Evolutionary conservation across 768 basidiomycete genomes (phyloP).

Genomic region (Lenzites betulinus): DNA sequence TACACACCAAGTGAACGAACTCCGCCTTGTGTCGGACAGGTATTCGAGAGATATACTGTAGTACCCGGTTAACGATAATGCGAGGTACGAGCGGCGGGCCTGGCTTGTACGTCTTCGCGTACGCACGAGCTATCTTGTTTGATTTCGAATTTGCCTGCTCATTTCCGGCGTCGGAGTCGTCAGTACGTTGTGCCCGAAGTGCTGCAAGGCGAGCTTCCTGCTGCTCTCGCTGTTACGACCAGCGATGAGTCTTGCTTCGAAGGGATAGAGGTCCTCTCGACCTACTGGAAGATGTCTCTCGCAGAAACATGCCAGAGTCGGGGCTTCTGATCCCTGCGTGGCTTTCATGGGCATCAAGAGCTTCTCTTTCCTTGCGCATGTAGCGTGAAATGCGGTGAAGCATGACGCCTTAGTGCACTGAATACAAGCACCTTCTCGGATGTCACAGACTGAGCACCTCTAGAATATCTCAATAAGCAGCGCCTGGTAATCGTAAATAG

Average conservation of each 20-base stretch:
- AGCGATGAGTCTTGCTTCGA: background rate
- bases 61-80: slow-evolving; percentile 78
- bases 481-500: background rate
- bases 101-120: slow-evolving; percentile 88
- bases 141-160: slow-evolving; percentile 28
- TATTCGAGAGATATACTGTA: slow-evolving; percentile 72
- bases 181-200: slow-evolving; percentile 51
- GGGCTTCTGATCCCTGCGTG: slow-evolving; percentile 71
- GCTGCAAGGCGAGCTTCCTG: slow-evolving; percentile 60
- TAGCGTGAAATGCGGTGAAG: slow-evolving; percentile 91
- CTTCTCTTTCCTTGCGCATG: slow-evolving; percentile 88
- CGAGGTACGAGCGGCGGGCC: slow-evolving; percentile 92
- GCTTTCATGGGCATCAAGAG: slow-evolving; percentile 87
- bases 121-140: slow-evolving; percentile 87
- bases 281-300: slow-evolving; percentile 90
- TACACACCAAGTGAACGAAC: slow-evolving; percentile 76
- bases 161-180: slow-evolving; percentile 30
- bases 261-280: background rate
- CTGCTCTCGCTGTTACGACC: slow-evolving; percentile 59
- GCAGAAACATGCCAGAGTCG: slow-evolving; percentile 78
- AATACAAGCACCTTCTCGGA: slow-evolving; percentile 82
- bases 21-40: slow-evolving; percentile 73
- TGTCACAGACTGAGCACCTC: slow-evolving; percentile 68
- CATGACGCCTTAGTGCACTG: slow-evolving; percentile 92
- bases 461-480: slow-evolving; percentile 12